Percentiles rank a stretch among this genome's conserved stretches.
Conservation (phyloP, 140 eudicot species). For the Erigeron philadelphicus region DNA sequence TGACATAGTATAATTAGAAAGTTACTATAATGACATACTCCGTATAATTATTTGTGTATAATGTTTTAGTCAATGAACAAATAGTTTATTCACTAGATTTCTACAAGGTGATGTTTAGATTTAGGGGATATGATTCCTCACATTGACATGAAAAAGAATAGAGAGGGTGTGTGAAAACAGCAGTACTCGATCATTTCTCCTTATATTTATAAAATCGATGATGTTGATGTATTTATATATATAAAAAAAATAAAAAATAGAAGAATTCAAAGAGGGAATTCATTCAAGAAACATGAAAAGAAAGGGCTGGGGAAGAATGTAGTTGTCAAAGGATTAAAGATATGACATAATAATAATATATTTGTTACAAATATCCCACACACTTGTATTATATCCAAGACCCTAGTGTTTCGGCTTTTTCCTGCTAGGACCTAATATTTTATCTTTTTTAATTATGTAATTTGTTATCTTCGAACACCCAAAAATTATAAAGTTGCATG, state of each 20-base stretch:
- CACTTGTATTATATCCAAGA: conserved; percentile 30
- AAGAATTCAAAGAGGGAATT: neutral
- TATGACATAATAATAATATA: conserved; percentile 17
- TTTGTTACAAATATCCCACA: conserved; percentile 21
- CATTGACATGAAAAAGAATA: too few relatives aligned
- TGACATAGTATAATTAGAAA: too few relatives aligned
- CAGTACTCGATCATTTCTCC: too few relatives aligned
- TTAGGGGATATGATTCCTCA: too few relatives aligned
- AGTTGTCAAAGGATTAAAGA: conserved; percentile 21
- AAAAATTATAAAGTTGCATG: neutral
- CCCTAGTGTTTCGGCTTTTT: conserved; percentile 16
- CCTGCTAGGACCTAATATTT: neutral
- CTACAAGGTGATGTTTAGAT: too few relatives aligned
- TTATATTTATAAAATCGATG: too few relatives aligned
- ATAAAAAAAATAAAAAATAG: neutral
- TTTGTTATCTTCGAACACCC: neutral
- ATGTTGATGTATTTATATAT: too few relatives aligned
- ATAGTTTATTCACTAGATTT: too few relatives aligned
- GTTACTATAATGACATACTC: too few relatives aligned
- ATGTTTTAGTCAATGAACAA: too few relatives aligned
- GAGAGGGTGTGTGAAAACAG: too few relatives aligned
- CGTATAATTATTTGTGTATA: too few relatives aligned
- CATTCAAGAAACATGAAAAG: conserved; percentile 21
- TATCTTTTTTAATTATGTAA: neutral
- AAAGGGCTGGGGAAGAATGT: conserved; percentile 26